These are phyloP conservation scores for Vaccinium macrocarpon DNA, from an alignment of 148 eudicot genomes.

Conservation along the genomic window DNA sequence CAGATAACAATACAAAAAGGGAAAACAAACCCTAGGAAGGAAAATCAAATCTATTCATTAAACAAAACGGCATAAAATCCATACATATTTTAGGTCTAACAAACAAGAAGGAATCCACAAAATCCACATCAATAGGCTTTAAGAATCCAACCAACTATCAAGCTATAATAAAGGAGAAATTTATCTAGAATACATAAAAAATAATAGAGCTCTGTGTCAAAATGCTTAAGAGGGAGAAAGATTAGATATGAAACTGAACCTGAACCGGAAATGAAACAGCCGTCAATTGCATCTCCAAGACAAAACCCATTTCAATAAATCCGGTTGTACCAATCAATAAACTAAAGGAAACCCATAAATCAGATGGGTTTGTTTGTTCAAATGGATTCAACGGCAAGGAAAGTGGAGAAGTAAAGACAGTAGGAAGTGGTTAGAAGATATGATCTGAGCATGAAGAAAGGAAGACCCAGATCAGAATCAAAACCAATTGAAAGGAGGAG, in stretches of 20 bases:
- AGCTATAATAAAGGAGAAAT: background rate
- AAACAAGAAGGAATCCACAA: background rate
- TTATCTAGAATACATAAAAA: background rate
- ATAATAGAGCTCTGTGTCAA: background rate
- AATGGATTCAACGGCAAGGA: slow-evolving; percentile 3
- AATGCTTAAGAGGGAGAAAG: background rate
- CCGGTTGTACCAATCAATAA: slow-evolving; percentile 2
- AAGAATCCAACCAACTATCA: background rate
- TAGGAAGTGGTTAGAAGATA: background rate
- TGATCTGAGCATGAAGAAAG: slow-evolving; percentile 18
- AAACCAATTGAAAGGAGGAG: background rate
- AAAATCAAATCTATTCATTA: background rate
- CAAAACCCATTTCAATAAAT: slow-evolving; percentile 26
- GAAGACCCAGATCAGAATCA: slow-evolving; percentile 27
- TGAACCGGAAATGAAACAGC: slow-evolving; percentile 32
- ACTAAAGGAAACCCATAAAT: slow-evolving; percentile 23
- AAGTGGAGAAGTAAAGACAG: slow-evolving; percentile 13
- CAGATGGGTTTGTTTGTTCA: slow-evolving; percentile 19
- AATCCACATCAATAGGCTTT: slow-evolving; percentile 9
- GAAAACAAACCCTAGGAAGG: slow-evolving; percentile 2
- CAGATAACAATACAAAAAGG: background rate
- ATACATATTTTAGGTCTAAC: background rate
- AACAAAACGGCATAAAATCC: slow-evolving; percentile 1
- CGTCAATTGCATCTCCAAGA: slow-evolving; percentile 24
- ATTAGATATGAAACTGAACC: slow-evolving; percentile 30